A percentile compares a stretch with the other conserved stretches of the same genome.
These are phyloP conservation scores for Niebla homalea DNA, from an alignment of 495 filamentous ascomycete species.

Conservation along the genomic window DNA sequence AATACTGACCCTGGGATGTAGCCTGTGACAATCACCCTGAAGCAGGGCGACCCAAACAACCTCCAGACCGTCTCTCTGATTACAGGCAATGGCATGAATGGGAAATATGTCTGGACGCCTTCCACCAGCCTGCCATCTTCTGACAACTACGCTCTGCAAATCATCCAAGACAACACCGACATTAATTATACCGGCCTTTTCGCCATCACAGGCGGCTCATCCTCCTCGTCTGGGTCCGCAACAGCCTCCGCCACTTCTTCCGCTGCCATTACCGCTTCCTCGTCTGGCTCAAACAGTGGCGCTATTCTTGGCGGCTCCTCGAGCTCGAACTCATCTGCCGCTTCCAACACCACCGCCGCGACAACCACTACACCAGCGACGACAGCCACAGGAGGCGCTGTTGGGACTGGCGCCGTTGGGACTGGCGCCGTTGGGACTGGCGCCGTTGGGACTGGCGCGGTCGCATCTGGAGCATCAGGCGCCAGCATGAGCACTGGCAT, in stretches of 20 bases:
- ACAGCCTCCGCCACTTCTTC: slow-evolving; percentile 4
- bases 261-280: background rate
- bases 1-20: background rate
- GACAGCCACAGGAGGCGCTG: background rate
- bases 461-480: background rate
- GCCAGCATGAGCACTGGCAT: background rate
- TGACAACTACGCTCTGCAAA: slow-evolving; percentile 34
- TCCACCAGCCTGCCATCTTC: slow-evolving; percentile 24
- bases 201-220: slow-evolving; percentile 16
- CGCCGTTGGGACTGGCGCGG: background rate
- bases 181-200: slow-evolving; percentile 36
- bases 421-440: background rate
- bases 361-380: slow-evolving; percentile 1
- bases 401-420: background rate
- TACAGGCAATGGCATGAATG: slow-evolving; percentile 24
- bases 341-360: slow-evolving; percentile 3
- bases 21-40: slow-evolving; percentile 31
- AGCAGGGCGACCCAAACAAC: slow-evolving; percentile 27
- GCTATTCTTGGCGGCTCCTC: slow-evolving; percentile 3
- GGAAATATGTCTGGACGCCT: slow-evolving; percentile 31
- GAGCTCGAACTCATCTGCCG: background rate
- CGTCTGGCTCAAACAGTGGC: background rate
- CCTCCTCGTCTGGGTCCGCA: slow-evolving; percentile 3
- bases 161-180: slow-evolving; percentile 26
- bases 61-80: slow-evolving; percentile 30